Base-by-base conservation (phyloP, 78 protist genomes). In the Dictyostelium brefeldianum region DNA sequence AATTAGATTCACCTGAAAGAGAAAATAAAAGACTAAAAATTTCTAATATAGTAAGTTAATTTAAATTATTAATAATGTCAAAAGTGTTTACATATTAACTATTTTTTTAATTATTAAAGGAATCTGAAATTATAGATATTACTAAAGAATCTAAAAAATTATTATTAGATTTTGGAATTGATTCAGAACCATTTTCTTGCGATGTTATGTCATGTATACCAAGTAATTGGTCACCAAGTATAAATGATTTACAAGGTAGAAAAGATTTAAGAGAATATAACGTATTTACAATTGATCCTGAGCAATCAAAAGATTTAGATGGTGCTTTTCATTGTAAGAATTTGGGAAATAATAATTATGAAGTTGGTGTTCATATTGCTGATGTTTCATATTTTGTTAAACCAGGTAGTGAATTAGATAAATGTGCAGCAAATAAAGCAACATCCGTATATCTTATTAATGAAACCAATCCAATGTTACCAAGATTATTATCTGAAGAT, bases 341-440 rank as follows among this genome's bases (percentile, higher is more conserved):
- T 9, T 31, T 91, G 10, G 53, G 18, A 53, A 80, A 90, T 12
- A 90, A 95, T 22, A 70, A 14, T 31, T 82, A 6, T 36, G 95
- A 83, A 70, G 95, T 97, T 7, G 98, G 98, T 53, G 98, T 98
- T 9, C 98, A 97, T 84, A 98, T 98, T 82, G 99, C 99, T 2
- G 99, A 98, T 81, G 99, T 98, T 25, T 48, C 83, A 27, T 81
- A 80, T 59, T 98, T 97, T 74, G 96, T 98, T 2, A 25, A 0
- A 1, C 80, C 14, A 29, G 92, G 87, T 43, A 73, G 94, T 3
- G 89, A 90, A 10, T 78, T 96, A 2, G 99, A 98, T 50, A 22
- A 74, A 17, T 87, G 59, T 18, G 99, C 98, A 18, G 20, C 1
- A 18, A 27, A 46, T 43, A 80, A 98, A 29, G 78, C 96, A 17